Evolutionary conservation across 805 yeast species (phyloP), one percentile per base, ranked within the genome.

Genomic region (Yamadazyma nakazawae): DNA sequence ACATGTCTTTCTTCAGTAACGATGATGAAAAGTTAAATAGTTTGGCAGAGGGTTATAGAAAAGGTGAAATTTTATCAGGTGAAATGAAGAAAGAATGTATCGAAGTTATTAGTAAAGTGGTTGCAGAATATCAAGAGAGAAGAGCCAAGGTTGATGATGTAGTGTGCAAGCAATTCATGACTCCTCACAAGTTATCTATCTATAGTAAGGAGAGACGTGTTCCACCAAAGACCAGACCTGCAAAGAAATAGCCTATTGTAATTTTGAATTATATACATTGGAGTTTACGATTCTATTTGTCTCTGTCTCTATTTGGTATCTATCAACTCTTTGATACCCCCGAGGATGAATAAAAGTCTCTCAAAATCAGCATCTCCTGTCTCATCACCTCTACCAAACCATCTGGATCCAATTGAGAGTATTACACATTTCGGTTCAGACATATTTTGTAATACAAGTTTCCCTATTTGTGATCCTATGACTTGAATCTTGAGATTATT

Each of bases 71-170:
- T 50, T 74, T 92, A 56, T 86, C 96, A 35, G 96, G 98, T 54
- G 98, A 94, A 68, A 79, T 94, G 84, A 94, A 94, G 77, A 82
- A 87, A 56, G 74, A 82, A 50, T 88, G 97, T 67, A 88, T 88
- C 61, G 85, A 82, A 47, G 81, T 82, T 14, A 75, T 94, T 59
- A 94, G 87, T 66, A 80, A 80, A 52, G 88, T 85, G 59, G 95
- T 94, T 28, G 76, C 74, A 46, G 84, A 67, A 16, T 94, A 91
- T 78, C 99, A 94, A 74, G 87, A 75, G 47, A 79, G 81, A 60
- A 84, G 97, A 64, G 72, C 78, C 31, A 64, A 68, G 49, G 81
- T 92, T 43, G 80, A 82, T 50, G 84, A 85, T 39, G 82, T 70
- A 16, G 67, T 72, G 4, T 70, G 89, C 43, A 80, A 78, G 46